Evolutionary conservation across 2,329 filamentous ascomycete genomes (phyloP), one percentile per base, ranked within the genome.

Genomic region (Diaporthe citrichinensis): DNA sequence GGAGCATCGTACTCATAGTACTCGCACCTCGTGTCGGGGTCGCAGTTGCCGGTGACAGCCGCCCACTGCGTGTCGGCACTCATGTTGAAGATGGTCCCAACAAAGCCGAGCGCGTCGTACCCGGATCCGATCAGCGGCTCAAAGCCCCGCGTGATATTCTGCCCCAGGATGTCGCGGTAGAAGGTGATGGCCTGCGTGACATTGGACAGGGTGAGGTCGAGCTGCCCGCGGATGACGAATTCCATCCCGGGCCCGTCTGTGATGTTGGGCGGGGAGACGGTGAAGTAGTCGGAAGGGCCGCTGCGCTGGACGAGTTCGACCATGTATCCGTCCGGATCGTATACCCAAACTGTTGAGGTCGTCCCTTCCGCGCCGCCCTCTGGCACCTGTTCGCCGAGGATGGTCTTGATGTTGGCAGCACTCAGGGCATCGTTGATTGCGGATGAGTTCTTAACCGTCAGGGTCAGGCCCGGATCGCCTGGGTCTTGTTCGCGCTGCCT

Each of bases 291-390:
- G 15, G 59, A 62, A 3, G 59, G 59, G 6, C 59, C 59, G 59
- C 59, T 62, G 59, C 59, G 59, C 39, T 62, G 59, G 23, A 62
- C 59, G 14, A 62, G 59, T 39, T 62, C 59, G 20, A 62, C 59
- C 59, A 62, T 62, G 39, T 62, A 62, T 6, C 39, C 59, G 25
- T 62, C 59, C 1, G 59, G 59, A 20, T 46, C 25, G 39, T 62
- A 44, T 8, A 62, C 39, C 39, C 59, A 62, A 2, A 62, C 59
- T 41, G 59, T 62, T 6, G 59, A 44, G 14, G 59, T 62, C 2
- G 59, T 62, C 7, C 25, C 39, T 10, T 62, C 59, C 3, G 39
- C 39, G 3, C 59, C 36, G 9, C 59, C 59, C 15, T 62, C 59
- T 31, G 59, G 59, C 2, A 46, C 41, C 39, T 12, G 59, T 2